Conservation (phyloP, 83 land plant species). For the Picea abies region DNA sequence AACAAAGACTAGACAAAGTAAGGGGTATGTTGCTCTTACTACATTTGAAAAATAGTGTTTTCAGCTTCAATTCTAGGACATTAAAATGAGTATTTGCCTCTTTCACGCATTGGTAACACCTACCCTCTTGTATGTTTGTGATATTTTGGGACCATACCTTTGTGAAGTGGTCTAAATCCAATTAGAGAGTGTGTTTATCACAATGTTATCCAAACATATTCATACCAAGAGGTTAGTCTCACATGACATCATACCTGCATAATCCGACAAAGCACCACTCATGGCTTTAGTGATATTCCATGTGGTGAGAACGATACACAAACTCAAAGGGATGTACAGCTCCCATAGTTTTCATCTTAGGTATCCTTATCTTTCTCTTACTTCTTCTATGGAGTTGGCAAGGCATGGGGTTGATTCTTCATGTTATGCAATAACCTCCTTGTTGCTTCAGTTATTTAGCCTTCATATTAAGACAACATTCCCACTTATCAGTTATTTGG, state of each 20-base stretch:
- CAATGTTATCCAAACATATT: neutral
- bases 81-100: too few relatives aligned
- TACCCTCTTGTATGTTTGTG: too few relatives aligned
- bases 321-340: neutral
- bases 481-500: neutral
- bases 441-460: neutral
- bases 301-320: neutral
- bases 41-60: too few relatives aligned
- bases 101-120: too few relatives aligned
- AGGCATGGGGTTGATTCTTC: neutral
- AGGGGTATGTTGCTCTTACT: too few relatives aligned
- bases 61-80: too few relatives aligned
- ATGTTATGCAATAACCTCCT: neutral
- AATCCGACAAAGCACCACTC: neutral
- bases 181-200: neutral
- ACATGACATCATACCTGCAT: neutral
- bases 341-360: neutral
- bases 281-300: neutral
- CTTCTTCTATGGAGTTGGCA: neutral
- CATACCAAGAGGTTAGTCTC: neutral
- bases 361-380: too few relatives aligned
- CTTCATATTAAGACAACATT: neutral
- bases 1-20: too few relatives aligned
- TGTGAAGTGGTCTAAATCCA: too few relatives aligned
- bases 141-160: too few relatives aligned